Conservation (phyloP, 1,284 basidiomycete genomes). For the Heterobasidion irregulare region DNA sequence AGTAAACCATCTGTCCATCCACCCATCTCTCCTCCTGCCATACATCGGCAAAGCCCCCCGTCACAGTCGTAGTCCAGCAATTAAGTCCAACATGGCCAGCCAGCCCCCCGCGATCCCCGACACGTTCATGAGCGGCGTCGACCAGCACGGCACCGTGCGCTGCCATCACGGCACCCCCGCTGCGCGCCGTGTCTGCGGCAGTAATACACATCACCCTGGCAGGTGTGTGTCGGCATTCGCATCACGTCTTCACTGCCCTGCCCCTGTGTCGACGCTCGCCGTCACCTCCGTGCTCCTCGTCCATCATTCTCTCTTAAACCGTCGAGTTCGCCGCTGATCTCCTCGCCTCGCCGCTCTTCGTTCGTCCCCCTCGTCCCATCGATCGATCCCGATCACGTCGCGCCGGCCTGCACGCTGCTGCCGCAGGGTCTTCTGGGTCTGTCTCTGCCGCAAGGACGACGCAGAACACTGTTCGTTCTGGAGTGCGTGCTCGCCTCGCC, state of each 20-base stretch:
- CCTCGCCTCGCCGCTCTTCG: too few species aligned
- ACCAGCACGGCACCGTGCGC: constrained; percentile 18
- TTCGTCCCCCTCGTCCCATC: too few species aligned
- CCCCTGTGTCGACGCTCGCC: not conserved
- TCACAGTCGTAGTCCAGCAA: too few species aligned
- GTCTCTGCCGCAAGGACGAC: not conserved
- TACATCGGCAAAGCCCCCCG: too few species aligned
- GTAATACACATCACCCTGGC: constrained; percentile 17
- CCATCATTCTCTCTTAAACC: not conserved
- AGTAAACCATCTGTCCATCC: too few species aligned
- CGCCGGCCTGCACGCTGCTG: too few species aligned
- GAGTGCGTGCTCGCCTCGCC: not conserved
- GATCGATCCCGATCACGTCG: too few species aligned
- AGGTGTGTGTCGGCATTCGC: constrained; percentile 17
- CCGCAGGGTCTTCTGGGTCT: constrained; percentile 1
- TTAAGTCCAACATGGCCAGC: not conserved
- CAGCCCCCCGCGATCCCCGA: not conserved
- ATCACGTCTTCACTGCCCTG: not conserved
- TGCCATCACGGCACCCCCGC: constrained; percentile 22
- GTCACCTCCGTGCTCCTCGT: not conserved
- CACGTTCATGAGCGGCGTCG: constrained; percentile 13
- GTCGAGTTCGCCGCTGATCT: too few species aligned
- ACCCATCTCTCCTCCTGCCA: too few species aligned
- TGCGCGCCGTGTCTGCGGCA: constrained; percentile 15
- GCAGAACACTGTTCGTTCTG: not conserved